Evolutionary conservation across 2,329 filamentous ascomycete genomes (phyloP).

Genomic region (Paraphaeosphaeria sporulosa): DNA sequence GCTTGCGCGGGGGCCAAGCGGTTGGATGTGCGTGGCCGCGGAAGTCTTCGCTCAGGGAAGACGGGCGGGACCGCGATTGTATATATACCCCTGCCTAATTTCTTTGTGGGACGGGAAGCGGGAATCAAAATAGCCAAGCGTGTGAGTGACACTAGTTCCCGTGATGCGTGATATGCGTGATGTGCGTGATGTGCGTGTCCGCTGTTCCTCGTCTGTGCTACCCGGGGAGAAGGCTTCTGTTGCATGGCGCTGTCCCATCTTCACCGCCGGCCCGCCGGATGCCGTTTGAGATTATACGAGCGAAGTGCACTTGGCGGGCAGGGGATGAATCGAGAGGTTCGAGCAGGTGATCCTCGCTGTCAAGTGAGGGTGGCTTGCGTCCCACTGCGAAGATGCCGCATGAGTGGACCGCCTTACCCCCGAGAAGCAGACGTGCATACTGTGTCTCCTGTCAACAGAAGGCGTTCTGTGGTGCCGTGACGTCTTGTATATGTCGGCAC

Average conservation of each 20-base stretch:
- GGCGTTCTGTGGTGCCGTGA: background rate
- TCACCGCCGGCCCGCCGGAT: constrained; percentile 3
- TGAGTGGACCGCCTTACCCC: background rate
- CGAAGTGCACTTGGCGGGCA: background rate
- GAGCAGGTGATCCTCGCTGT: background rate
- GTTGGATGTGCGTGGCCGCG: background rate
- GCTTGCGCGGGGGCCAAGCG: background rate
- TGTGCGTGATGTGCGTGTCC: background rate
- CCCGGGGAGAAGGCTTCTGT: background rate
- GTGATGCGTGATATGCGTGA: background rate
- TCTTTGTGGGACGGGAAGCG: constrained; percentile 2
- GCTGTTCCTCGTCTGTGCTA: background rate
- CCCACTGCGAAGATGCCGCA: background rate
- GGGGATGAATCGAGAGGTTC: background rate
- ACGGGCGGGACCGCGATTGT: constrained; percentile 7
- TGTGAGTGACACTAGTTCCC: background rate
- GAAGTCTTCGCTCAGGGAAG: background rate
- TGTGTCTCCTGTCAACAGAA: constrained; percentile 1
- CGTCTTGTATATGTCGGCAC: background rate
- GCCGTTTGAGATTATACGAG: background rate
- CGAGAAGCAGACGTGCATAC: background rate
- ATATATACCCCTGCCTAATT: constrained; percentile 4
- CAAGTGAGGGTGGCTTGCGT: background rate
- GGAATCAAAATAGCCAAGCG: background rate
- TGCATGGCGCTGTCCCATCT: background rate